Conservation (phyloP, 2,329 filamentous ascomycete genomes). For the Mycosphaerella sp. region DNA sequence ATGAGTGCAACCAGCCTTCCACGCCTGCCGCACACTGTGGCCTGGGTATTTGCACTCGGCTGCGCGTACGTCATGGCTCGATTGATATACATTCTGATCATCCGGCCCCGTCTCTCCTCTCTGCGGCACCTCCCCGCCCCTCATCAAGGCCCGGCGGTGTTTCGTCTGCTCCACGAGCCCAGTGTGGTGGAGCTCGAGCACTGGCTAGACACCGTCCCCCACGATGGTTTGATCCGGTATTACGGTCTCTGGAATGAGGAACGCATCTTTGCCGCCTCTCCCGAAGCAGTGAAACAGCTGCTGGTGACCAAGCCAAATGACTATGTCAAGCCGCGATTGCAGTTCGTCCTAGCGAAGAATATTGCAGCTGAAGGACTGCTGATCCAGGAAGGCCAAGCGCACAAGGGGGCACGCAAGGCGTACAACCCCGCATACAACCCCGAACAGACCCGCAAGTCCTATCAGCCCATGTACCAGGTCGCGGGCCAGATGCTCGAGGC, state of each 20-base stretch:
- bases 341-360: slow-evolving; percentile 9
- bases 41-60: background rate
- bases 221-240: slow-evolving; percentile 14
- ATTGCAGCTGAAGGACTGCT: slow-evolving; percentile 9
- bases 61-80: background rate
- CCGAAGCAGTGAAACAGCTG: slow-evolving; percentile 8
- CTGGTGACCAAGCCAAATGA: slow-evolving; percentile 6
- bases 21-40: background rate
- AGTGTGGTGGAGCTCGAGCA: slow-evolving; percentile 9
- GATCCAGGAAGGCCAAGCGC: slow-evolving; percentile 13
- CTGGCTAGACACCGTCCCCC: slow-evolving; percentile 12
- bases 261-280: slow-evolving; percentile 8
- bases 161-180: slow-evolving; percentile 12
- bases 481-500: slow-evolving; percentile 3
- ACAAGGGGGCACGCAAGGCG: slow-evolving; percentile 10
- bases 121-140: slow-evolving; percentile 8
- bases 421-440: slow-evolving; percentile 11
- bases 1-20: background rate
- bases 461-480: slow-evolving; percentile 12
- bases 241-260: slow-evolving; percentile 15
- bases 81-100: background rate
- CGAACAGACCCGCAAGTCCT: slow-evolving; percentile 7
- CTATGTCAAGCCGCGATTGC: slow-evolving; percentile 10
- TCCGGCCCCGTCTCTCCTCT: background rate
- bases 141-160: slow-evolving; percentile 7